Base-by-base conservation (phyloP, 352 stramenopile genomes). In the Thalassiosira mediterranea region DNA sequence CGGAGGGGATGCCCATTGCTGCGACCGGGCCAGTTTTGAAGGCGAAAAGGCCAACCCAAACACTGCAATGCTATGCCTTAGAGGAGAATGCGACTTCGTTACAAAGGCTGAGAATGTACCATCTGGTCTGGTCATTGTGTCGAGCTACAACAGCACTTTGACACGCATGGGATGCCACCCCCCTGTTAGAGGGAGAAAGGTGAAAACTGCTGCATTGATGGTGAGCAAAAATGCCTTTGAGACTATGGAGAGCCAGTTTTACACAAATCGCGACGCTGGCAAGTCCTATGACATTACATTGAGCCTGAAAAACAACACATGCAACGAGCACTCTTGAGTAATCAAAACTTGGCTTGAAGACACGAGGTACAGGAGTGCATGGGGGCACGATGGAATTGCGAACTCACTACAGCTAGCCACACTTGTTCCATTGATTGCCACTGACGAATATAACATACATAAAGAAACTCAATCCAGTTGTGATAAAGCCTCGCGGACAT, bases 401-500 rank as follows among this genome's bases (percentile, higher is more conserved):
- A n/a, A n/a, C n/a, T n/a, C n/a, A n/a, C n/a, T n/a, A n/a, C n/a
- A n/a, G n/a, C n/a, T n/a, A n/a, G n/a, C n/a, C n/a, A n/a, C n/a
- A n/a, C n/a, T n/a, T n/a, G n/a, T n/a, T n/a, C n/a, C n/a, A n/a
- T n/a, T n/a, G n/a, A n/a, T n/a, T n/a, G n/a, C n/a, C n/a, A n/a
- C n/a, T n/a, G 15, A 44, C 15, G 37, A 44, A 44, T 15, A 44
- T 15, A 44, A 44, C 8, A 15, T 15, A 44, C 15, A 44, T 44
- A 44, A 1, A 46, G 5, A 21, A 13, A 29, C 11, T 70, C 40
- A 81, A 67, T 76, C 58, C 56, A 88, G 49, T 51, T 84, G 79
- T 26, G 75, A 81, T 4, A 92, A 64, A 28, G 84, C 66, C 58
- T 92, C 87, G 64, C 82, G 56, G 17, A 90, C 70, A 76, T 90